Base-by-base conservation (phyloP, 192 early-diverging fungal genomes). In the Coemansia sp. region DNA sequence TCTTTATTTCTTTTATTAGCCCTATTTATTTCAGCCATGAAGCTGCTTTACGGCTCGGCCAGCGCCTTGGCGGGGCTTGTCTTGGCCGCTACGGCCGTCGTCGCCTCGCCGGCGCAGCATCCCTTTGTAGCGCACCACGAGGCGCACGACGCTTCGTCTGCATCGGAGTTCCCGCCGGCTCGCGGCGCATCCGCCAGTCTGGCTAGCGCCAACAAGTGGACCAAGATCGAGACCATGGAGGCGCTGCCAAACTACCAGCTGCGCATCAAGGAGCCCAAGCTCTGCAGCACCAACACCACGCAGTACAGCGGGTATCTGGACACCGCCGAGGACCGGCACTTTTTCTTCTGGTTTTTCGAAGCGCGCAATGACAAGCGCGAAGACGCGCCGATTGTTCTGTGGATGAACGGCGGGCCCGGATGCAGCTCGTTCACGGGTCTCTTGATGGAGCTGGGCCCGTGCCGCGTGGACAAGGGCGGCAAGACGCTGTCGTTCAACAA, bases 341-440 rank as follows among this genome's bases (percentile, higher is more conserved):
- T 93, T 68, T 94, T 93, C 83, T 95, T 93, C 74, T 95, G 92
- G 91, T 98, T 99, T 85, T 98, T 99, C 75, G 95, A 95, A 75
- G 90, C 91, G 6, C 90, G 92, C 64, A 83, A 83, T 61, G 76
- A 88, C 18, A 63, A 73, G 62, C 83, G 74, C 24, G 67, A 70
- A 30, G 67, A 75, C 22, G 95, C 94, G 62, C 95, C 95, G 5
- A 70, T 89, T 23, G 64, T 88, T 1, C 74, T 93, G 49, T 91
- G 89, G 85, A 73, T 93, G 61, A 93, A 92, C 57, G 91, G 91
- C 32, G 92, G 92, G 6, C 92, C 92, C 18, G 92, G 92, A 20
- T 93, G 92, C 73, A 84, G 83, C 42, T 94, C 89, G 5, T 78
- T 89, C 39, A 91, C 88, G 4, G 90, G 90, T 5, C 71, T 90